Base-by-base conservation (phyloP, 768 basidiomycete species). In the Rubroboletus pulcherrimus region DNA sequence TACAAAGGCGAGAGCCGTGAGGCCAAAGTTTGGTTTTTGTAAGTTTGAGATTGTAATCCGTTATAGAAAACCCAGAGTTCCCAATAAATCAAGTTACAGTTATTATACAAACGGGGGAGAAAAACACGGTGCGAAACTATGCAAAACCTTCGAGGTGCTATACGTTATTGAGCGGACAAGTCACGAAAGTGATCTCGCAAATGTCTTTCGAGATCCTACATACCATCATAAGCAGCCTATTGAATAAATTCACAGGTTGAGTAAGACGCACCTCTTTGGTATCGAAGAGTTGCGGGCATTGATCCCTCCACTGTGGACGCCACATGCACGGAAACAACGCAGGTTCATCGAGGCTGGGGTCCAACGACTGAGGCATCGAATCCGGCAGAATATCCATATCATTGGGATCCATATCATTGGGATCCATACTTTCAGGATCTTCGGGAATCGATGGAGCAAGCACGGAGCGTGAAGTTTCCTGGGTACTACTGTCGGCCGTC, bases 271-370 rank as follows among this genome's bases (percentile, higher is more conserved):
- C 69, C 69, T 71, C 69, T 38, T 62, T 71, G 54, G 63, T 44
- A 54, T 71, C 69, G 40, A 72, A 71, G 2, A 55, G n/a, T 12
- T 60, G 61, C 24, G 57, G 63, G 40, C 69, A 71, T 49, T 61
- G 71, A 7, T 69, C 65, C 46, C 61, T 58, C 53, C 57, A 57
- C 3, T 63, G 48, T 15, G 67, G 64, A 34, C 69, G 67, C 69
- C 69, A 71, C 63, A 65, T 50, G 44, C 69, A 71, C 14, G 71
- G 65, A 49, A 60, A 65, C 44, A 69, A 39, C 4, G 9, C 19
- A 26, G 48, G 55, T 5, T 69, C 66, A 5, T 71, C 69, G 15
- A 47, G 41, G 15, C 53, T 53, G 14, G 7, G 7, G 19, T 63
- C 55, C 17, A n/a, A 40, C n/a, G 44, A 38, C 35, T 26, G 52